phyloP scores from a whole-genome alignment of 257 asterid genomes.

The Striga asiatica region DNA sequence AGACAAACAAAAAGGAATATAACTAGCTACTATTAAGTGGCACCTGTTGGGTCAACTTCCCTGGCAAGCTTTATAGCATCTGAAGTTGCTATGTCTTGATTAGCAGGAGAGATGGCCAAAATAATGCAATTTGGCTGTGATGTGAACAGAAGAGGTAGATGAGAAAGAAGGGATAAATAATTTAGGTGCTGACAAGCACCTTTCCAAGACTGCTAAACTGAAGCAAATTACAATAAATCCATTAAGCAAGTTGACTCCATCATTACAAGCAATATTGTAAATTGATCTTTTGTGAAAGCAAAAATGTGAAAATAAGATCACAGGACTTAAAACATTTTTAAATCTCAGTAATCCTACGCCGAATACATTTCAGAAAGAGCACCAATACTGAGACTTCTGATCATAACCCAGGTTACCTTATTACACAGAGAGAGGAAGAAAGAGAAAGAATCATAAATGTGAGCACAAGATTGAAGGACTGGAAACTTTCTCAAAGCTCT shows the following conservation, averaged over 20 bases:
- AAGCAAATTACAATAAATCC: not conserved
- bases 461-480: too few species aligned
- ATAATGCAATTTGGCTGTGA: conserved; percentile 88
- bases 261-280: not conserved
- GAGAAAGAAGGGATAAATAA: not conserved
- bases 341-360: not conserved
- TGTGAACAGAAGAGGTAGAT: not conserved
- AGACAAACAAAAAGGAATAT: conserved; percentile 7
- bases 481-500: too few species aligned
- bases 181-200: not conserved
- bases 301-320: not conserved
- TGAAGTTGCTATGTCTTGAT: conserved; percentile 97
- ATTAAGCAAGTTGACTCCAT: not conserved
- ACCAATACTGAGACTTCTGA: not conserved
- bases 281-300: conserved; percentile 1
- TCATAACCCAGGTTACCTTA: not conserved
- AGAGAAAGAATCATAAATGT: not conserved
- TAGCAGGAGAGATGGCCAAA: conserved; percentile 97
- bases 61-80: conserved; percentile 96
- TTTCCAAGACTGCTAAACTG: conserved; percentile 5
- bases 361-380: not conserved
- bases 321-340: not conserved
- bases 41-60: conserved; percentile 96
- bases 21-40: not conserved
- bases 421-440: not conserved